phyloP scores from a whole-genome alignment of 2,329 filamentous ascomycete genomes.

The Cladosporium phlei region DNA sequence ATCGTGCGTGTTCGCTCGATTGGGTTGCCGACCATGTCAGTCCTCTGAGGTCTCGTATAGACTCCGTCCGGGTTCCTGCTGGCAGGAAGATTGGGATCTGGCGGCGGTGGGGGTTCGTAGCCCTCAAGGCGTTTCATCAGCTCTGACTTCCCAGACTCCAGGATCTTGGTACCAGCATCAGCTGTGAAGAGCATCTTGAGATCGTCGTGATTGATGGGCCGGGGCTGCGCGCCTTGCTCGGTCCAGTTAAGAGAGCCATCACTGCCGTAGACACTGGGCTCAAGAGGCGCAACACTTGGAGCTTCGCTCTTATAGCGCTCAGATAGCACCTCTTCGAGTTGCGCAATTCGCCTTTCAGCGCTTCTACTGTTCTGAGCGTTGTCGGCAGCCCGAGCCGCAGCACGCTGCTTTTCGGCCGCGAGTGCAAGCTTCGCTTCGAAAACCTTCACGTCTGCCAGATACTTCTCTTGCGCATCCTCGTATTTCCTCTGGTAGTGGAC shows the following conservation, averaged over 20 bases:
- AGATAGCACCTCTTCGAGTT: slow-evolving; percentile 27
- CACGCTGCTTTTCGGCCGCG: slow-evolving; percentile 22
- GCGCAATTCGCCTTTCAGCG: slow-evolving; percentile 26
- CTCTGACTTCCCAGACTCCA: slow-evolving; percentile 48
- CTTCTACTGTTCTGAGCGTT: slow-evolving; percentile 19
- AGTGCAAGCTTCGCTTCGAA: slow-evolving; percentile 28
- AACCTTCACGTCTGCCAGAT: slow-evolving; percentile 26
- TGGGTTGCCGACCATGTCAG: slow-evolving; percentile 11
- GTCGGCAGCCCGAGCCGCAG: slow-evolving; percentile 20
- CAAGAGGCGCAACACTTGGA: slow-evolving; percentile 22
- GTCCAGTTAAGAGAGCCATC: slow-evolving; percentile 23
- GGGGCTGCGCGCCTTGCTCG: slow-evolving; percentile 6
- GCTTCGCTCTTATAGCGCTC: slow-evolving; percentile 24
- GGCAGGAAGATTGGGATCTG: slow-evolving; percentile 17
- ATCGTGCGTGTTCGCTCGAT: slow-evolving; percentile 21
- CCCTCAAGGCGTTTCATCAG: slow-evolving; percentile 48
- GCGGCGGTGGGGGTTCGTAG: slow-evolving; percentile 32
- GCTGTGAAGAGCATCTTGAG: slow-evolving; percentile 48
- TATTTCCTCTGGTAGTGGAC: slow-evolving; percentile 27
- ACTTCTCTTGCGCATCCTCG: slow-evolving; percentile 25
- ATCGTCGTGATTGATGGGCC: slow-evolving; percentile 33
- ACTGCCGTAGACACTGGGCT: slow-evolving; percentile 22
- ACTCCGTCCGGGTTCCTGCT: slow-evolving; percentile 18
- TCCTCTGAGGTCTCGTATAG: slow-evolving; percentile 10
- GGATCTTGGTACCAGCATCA: slow-evolving; percentile 44